A percentile compares a stretch with the other conserved stretches of the same genome.
Evolutionary conservation across 106 monocot species (phyloP).

Genomic region (Allium cepa): DNA sequence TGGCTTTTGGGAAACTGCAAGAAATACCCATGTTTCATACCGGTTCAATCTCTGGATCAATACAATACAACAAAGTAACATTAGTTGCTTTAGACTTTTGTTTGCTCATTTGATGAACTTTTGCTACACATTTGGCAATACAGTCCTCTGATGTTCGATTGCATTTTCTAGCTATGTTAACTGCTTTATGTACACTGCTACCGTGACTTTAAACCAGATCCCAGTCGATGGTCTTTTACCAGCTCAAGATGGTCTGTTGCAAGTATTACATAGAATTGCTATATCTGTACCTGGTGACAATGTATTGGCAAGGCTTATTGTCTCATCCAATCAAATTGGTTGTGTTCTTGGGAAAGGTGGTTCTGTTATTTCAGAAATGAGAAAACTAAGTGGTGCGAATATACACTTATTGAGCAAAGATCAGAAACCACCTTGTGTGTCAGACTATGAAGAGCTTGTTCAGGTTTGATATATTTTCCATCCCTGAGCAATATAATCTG

Average conservation of each 20-base stretch:
- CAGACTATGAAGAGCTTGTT: slow-evolving; percentile 73
- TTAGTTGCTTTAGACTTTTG: too few relatives aligned
- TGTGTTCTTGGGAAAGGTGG: slow-evolving; percentile 95
- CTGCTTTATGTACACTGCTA: slow-evolving; percentile 7
- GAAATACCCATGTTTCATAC: too few relatives aligned
- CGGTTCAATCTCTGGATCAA: too few relatives aligned
- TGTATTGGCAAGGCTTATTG: slow-evolving; percentile 39
- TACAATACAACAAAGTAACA: too few relatives aligned
- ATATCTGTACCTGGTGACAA: slow-evolving; percentile 35
- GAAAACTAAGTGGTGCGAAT: slow-evolving; percentile 70
- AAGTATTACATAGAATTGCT: slow-evolving; percentile 57
- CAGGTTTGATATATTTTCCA: slow-evolving; percentile 37
- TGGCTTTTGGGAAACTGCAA: too few relatives aligned
- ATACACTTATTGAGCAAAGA: slow-evolving; percentile 70
- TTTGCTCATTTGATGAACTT: too few relatives aligned
- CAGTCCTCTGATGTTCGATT: too few relatives aligned
- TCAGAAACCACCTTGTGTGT: slow-evolving; percentile 41
- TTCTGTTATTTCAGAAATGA: slow-evolving; percentile 87
- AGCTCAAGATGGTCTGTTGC: slow-evolving; percentile 65
- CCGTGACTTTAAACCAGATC: slow-evolving; percentile 74
- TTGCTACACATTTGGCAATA: too few relatives aligned
- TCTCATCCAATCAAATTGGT: slow-evolving; percentile 68
- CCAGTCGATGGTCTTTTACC: slow-evolving; percentile 78
- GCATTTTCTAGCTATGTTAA: too few relatives aligned
- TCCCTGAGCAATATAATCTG: neutral